Evolutionary conservation across 2,329 filamentous ascomycete genomes (phyloP), one percentile per base, ranked within the genome.

Genomic region (Trichoderma aggressivum): DNA sequence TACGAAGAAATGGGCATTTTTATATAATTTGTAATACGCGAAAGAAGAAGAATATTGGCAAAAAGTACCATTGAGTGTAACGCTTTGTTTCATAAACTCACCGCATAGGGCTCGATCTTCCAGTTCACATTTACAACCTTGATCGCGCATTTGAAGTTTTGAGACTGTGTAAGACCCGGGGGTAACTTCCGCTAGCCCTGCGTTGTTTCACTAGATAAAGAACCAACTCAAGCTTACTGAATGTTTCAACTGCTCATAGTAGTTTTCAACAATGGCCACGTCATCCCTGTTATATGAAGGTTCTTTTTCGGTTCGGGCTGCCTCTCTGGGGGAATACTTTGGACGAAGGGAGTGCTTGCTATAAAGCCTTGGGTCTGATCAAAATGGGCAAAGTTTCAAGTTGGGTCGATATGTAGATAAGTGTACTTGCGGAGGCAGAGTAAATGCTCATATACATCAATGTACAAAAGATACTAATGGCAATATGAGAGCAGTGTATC

Each of bases 91-190:
- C 50, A 21, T 11, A 11, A 59, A 18, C 26, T 50, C 55, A 34
- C 64, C 28, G 26, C 11, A 59, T 47, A 26, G 5, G 14, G 21
- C 26, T 24, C 10, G 18, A 28, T 11, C 34, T 11, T 30, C 16
- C 11, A 11, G 1, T n/a, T 59, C n/a, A 16, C 53, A 59, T 47
- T 28, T 59, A 24, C 26, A 59, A 26, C 14, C 64, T 12, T 30
- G 34, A 39, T 59, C 24, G 24, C 47, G n/a, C 24, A 36, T 34
- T 43, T 47, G 55, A 32, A 11, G 5, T 26, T 50, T 3, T 67
- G 53, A 67, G 64, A 59, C 64, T 47, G 55, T 67, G 55, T 59
- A 32, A 67, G 26, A 47, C 64, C 47, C 36, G 30, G 12, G 56
- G 18, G 47, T 39, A 62, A 11, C n/a, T 34, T 61, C 58, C 56